These are phyloP conservation scores for Starmera pachycereana DNA, from an alignment of 805 yeast species.

Conservation along the genomic window DNA sequence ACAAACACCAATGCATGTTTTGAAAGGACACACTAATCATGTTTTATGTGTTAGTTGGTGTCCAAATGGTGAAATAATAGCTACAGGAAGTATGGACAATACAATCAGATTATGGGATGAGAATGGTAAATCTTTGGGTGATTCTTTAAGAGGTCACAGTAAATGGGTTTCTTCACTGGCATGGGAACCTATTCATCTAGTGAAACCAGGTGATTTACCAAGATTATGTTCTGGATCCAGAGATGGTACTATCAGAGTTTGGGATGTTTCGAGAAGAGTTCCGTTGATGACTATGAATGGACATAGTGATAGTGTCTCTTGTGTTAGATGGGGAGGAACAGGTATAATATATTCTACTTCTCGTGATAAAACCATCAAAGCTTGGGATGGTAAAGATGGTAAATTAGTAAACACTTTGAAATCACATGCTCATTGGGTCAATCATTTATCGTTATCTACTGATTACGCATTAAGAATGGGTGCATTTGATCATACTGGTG, in stretches of 20 bases:
- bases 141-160: conserved; percentile 66
- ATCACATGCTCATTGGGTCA: conserved; percentile 97
- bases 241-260: conserved; percentile 79
- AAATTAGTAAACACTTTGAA: conserved; percentile 67
- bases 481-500: conserved; percentile 69
- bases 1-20: conserved; percentile 75
- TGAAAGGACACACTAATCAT: conserved; percentile 87
- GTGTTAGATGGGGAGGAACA: conserved; percentile 96
- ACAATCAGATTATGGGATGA: conserved; percentile 82
- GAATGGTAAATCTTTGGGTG: conserved; percentile 66
- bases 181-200: conserved; percentile 92
- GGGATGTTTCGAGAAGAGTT: conserved; percentile 72
- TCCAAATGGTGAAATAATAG: conserved; percentile 83
- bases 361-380: conserved; percentile 88
- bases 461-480: conserved; percentile 84
- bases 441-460: conserved; percentile 84
- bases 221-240: conserved; percentile 82
- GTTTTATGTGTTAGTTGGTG: conserved; percentile 87
- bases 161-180: conserved; percentile 85
- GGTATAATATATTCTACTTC: conserved; percentile 81
- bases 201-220: conserved; percentile 52
- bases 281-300: conserved; percentile 71
- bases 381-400: conserved; percentile 81
- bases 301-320: conserved; percentile 80
- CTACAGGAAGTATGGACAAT: conserved; percentile 94